Evolutionary conservation across 192 early-diverging fungal genomes (phyloP).

Genomic region (Coemansia sp.): DNA sequence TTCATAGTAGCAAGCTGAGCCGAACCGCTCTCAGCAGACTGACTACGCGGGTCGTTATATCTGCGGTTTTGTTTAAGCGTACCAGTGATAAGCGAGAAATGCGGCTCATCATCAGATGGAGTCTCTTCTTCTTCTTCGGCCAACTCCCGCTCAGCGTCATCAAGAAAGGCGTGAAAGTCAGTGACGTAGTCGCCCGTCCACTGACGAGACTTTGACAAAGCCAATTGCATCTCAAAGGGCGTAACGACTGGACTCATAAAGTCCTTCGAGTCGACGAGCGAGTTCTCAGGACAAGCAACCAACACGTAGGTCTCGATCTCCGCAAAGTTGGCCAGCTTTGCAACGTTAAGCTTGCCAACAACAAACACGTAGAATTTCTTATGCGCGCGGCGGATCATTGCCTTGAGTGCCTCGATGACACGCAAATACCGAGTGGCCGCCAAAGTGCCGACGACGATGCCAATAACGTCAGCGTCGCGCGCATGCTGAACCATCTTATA

Average conservation of each 20-base stretch:
- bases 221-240: conserved; percentile 88
- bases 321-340: conserved; percentile 96
- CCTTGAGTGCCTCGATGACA: conserved; percentile 83
- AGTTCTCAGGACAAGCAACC: conserved; percentile 95
- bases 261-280: conserved; percentile 87
- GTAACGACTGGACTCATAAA: conserved; percentile 94
- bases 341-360: conserved; percentile 93
- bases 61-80: conserved; percentile 65
- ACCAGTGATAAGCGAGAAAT: conserved; percentile 92
- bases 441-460: conserved; percentile 94
- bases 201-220: conserved; percentile 60
- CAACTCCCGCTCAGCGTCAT: conserved; percentile 33
- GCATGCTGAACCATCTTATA: conserved; percentile 92
- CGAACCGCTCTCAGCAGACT: neutral
- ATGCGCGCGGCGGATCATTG: conserved; percentile 68
- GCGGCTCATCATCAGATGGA: conserved; percentile 72
- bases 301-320: conserved; percentile 94
- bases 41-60: conserved; percentile 36
- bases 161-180: conserved; percentile 67
- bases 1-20: conserved; percentile 63
- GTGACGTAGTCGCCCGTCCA: conserved; percentile 78
- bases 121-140: conserved; percentile 26
- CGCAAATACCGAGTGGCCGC: conserved; percentile 89
- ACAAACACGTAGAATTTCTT: conserved; percentile 88
- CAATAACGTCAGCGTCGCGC: conserved; percentile 89